Evolutionary conservation across 306 rosid genomes (phyloP), one percentile per base, ranked within the genome.

Genomic region (Trifolium dubium): DNA sequence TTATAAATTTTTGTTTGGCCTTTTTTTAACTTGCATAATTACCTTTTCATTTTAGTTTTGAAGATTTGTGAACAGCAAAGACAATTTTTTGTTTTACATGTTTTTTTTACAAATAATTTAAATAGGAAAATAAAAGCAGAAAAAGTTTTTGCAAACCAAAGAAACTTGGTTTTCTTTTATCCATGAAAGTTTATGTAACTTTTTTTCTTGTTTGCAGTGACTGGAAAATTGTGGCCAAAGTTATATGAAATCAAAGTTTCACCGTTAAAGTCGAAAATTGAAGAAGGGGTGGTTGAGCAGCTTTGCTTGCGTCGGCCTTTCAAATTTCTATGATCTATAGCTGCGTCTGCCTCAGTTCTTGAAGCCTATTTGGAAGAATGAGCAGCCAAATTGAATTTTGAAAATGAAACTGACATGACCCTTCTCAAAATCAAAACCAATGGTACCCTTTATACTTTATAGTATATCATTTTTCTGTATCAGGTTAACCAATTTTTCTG

Each of bases 171-270:
- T 40, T 39, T 34, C 50, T 67, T 13, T 37, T 47, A 13, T 11
- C 15, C 68, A 30, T 69, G 4, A 51, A 60, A 60, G 35, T 44
- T 71, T 60, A 51, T 78, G 39, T 41, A 41, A 77, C 28, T 2
- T 51, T n/a, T 51, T 64, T 34, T 66, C 39, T 68, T 82, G 37
- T 23, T 75, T 79, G 78, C 90, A 93, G 98, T 93, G 76, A 93
- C 98, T 0, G 97, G 98, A 75, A 93, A 93, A 84, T 72, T 85
- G 14, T 93, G 98, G 98, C 97, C 98, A 17, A 86, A 85, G 86
- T 83, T 93, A 35, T 91, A 74, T 73, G 97, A 93, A 85, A 83
- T 91, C 76, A 85, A 86, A 81, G 62, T 89, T 77, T 54, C 51
- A 55, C 90, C 87, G 3, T 35, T 81, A 17, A 72, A 84, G 55